Conservation (phyloP, 2,329 filamentous ascomycete species). For the Tolypocladium ovalisporum region DNA sequence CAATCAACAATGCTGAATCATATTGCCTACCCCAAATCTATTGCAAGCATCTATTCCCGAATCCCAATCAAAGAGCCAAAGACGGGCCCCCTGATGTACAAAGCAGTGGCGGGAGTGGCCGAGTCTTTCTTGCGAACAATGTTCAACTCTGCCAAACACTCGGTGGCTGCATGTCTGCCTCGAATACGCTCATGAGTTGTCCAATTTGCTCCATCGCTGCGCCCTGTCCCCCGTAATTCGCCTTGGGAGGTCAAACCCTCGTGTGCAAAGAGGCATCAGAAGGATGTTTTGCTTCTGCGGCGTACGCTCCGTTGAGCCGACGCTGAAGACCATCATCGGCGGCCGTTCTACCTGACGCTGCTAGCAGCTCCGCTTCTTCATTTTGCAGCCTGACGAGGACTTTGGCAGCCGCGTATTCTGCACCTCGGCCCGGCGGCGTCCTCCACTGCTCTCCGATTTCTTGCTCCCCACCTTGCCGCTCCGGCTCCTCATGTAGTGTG, state of each 20-base stretch:
- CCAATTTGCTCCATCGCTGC: background rate
- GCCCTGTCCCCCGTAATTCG: too few relatives aligned
- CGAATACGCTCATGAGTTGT: too few relatives aligned
- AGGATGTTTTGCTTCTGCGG: background rate
- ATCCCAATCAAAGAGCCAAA: background rate
- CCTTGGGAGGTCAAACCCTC: background rate
- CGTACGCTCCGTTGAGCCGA: background rate
- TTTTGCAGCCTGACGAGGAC: constrained; percentile 1
- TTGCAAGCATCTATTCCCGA: background rate
- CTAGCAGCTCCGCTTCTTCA: background rate
- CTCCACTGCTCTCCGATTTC: background rate
- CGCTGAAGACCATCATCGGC: background rate
- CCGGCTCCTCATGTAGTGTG: background rate
- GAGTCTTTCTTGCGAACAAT: background rate
- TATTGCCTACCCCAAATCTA: background rate
- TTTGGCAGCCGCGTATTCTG: constrained; percentile 1
- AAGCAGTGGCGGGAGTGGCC: background rate
- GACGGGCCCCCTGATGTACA: background rate
- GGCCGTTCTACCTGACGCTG: too few relatives aligned
- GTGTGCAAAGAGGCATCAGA: background rate
- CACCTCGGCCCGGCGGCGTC: background rate
- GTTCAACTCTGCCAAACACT: too few relatives aligned
- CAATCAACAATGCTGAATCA: background rate
- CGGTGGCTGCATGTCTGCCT: too few relatives aligned
- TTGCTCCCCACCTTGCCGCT: background rate